Percentiles rank a stretch among this genome's conserved stretches.
phyloP scores from a whole-genome alignment of 1,139 yeast genomes.

The Yamadazyma atlantica region DNA sequence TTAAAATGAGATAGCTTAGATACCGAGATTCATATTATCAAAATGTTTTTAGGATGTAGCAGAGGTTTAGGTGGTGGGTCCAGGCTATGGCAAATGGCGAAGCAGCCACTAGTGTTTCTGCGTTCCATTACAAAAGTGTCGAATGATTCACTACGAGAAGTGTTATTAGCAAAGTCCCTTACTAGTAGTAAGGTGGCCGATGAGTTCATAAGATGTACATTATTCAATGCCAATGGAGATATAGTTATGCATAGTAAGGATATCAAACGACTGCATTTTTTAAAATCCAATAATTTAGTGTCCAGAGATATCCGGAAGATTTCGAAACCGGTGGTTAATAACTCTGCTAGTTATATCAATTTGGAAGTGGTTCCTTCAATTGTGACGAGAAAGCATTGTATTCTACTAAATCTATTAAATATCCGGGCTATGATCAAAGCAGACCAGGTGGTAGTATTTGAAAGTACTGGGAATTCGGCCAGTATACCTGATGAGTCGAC shows the following conservation, averaged over 20 bases:
- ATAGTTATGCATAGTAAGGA: slow-evolving; percentile 43
- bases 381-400: slow-evolving; percentile 35
- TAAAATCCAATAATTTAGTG: slow-evolving; percentile 35
- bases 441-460: slow-evolving; percentile 39
- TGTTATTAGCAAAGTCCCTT: slow-evolving; percentile 22
- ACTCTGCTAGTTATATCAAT: slow-evolving; percentile 20
- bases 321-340: slow-evolving; percentile 17
- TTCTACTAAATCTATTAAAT: slow-evolving; percentile 41
- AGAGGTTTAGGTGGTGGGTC: background rate
- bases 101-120: background rate
- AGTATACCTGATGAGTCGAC: slow-evolving; percentile 22
- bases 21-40: no score
- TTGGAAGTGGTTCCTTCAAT: slow-evolving; percentile 47
- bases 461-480: background rate
- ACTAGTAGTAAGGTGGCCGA: slow-evolving; percentile 23
- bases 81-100: background rate
- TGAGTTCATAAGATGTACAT: slow-evolving; percentile 59
- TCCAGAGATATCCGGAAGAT: slow-evolving; percentile 46
- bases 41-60: background rate
- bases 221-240: slow-evolving; percentile 36
- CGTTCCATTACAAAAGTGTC: slow-evolving; percentile 3
- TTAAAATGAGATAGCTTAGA: no score
- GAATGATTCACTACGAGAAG: slow-evolving; percentile 20
- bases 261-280: slow-evolving; percentile 33
- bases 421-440: slow-evolving; percentile 42